Conservation (phyloP, 495 filamentous ascomycete genomes). For the Annulohypoxylon nitens region DNA sequence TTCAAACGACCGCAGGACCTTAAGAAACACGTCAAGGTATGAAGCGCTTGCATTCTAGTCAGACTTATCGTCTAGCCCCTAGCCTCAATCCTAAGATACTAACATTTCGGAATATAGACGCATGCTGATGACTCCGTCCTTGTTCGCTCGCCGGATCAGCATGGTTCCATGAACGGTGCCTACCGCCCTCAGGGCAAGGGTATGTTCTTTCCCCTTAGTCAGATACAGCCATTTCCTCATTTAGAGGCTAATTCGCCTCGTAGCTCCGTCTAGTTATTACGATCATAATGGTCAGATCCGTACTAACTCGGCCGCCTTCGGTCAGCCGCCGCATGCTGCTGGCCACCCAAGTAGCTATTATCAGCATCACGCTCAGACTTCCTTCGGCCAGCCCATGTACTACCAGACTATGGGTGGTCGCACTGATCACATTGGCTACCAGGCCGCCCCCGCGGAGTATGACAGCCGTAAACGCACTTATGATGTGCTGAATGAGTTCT, state of each 20-base stretch:
- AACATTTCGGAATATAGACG: slow-evolving; percentile 64
- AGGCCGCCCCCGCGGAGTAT: slow-evolving; percentile 64
- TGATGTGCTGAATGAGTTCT: slow-evolving; percentile 93
- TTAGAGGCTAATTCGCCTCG: slow-evolving; percentile 61
- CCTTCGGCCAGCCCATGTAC: slow-evolving; percentile 70
- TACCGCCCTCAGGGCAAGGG: slow-evolving; percentile 69
- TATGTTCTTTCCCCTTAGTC: slow-evolving; percentile 55
- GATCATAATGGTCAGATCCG: slow-evolving; percentile 71
- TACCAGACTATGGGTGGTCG: slow-evolving; percentile 71
- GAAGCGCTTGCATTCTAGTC: slow-evolving; percentile 16
- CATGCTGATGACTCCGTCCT: slow-evolving; percentile 97
- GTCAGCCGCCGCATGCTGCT: slow-evolving; percentile 62
- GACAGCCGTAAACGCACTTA: slow-evolving; percentile 83
- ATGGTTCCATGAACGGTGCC: slow-evolving; percentile 70
- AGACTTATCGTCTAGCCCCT: neutral
- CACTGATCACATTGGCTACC: slow-evolving; percentile 64
- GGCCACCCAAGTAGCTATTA: slow-evolving; percentile 66
- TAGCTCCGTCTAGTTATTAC: slow-evolving; percentile 68
- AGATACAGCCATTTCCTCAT: slow-evolving; percentile 42
- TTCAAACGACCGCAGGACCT: slow-evolving; percentile 99
- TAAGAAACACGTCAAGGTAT: slow-evolving; percentile 96
- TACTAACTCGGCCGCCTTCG: slow-evolving; percentile 63
- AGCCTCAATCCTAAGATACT: neutral
- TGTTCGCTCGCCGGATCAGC: slow-evolving; percentile 77
- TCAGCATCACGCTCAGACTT: slow-evolving; percentile 71